phyloP scores from a whole-genome alignment of 495 filamentous ascomycete species.

The Penicillium odoratum region DNA sequence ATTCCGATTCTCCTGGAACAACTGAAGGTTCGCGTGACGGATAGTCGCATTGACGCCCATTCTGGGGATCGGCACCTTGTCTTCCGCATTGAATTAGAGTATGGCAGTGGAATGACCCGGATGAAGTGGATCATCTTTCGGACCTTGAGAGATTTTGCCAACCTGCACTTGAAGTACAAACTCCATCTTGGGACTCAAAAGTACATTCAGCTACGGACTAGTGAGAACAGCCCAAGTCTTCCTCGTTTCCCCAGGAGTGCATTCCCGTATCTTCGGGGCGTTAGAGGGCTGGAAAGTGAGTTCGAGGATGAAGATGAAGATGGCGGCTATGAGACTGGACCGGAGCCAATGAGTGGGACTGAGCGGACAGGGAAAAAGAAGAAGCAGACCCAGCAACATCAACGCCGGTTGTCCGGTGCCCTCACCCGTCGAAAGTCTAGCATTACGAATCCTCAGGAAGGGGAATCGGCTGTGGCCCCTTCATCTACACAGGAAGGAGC shows the following conservation, averaged over 20 bases:
- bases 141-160: slow-evolving; percentile 84
- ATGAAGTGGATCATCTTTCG: slow-evolving; percentile 97
- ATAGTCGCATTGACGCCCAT: slow-evolving; percentile 66
- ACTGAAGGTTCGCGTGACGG: slow-evolving; percentile 81
- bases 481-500: slow-evolving; percentile 47
- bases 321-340: slow-evolving; percentile 56
- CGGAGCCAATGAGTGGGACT: slow-evolving; percentile 57
- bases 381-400: slow-evolving; percentile 46
- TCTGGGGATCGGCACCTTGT: slow-evolving; percentile 77
- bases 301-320: slow-evolving; percentile 83
- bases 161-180: slow-evolving; percentile 91
- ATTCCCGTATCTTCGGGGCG: slow-evolving; percentile 87
- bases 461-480: slow-evolving; percentile 42
- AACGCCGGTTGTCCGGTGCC: slow-evolving; percentile 54
- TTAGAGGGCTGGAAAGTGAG: slow-evolving; percentile 73
- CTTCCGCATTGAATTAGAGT: slow-evolving; percentile 92
- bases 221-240: slow-evolving; percentile 57
- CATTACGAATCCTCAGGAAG: slow-evolving; percentile 44
- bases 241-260: slow-evolving; percentile 86
- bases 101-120: slow-evolving; percentile 89
- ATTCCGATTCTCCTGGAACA: slow-evolving; percentile 96
- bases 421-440: slow-evolving; percentile 58
- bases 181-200: slow-evolving; percentile 77
- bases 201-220: slow-evolving; percentile 62
- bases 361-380: slow-evolving; percentile 56